Evolutionary conservation across 1,284 basidiomycete species (phyloP).

Genomic region (Tylopilus sp.): DNA sequence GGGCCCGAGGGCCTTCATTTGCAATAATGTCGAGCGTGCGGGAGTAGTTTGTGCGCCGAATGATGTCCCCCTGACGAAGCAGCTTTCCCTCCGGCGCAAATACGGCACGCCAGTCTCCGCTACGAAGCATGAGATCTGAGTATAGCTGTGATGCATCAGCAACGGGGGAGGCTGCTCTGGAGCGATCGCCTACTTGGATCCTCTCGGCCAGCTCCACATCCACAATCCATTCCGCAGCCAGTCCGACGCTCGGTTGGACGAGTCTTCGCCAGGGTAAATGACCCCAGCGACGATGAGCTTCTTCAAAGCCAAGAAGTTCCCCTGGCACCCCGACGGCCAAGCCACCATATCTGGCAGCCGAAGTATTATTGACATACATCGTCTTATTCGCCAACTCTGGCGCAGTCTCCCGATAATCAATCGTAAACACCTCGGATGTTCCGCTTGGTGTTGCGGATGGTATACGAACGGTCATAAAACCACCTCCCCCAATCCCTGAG

Average conservation of each 20-base stretch:
- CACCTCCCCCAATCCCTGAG: conserved; percentile 87
- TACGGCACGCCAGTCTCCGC: conserved; percentile 73
- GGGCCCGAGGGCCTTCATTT: conserved; percentile 63
- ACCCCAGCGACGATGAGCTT: conserved; percentile 79
- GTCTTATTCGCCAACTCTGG: conserved; percentile 66
- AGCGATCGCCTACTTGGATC: conserved; percentile 53
- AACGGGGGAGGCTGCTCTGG: conserved; percentile 6
- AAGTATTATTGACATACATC: conserved; percentile 66
- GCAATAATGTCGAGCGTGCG: conserved; percentile 66
- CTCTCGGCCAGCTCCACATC: conserved; percentile 70
- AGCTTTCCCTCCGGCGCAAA: conserved; percentile 79
- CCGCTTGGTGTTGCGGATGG: conserved; percentile 47
- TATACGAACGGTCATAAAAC: conserved; percentile 86
- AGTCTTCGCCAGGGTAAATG: conserved; percentile 73
- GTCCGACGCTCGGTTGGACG: conserved; percentile 68
- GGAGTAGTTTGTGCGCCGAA: conserved; percentile 67
- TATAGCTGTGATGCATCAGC: conserved; percentile 39
- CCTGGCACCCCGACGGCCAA: conserved; percentile 83
- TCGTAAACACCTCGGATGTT: conserved; percentile 62
- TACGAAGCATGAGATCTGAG: conserved; percentile 64
- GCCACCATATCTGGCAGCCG: conserved; percentile 66
- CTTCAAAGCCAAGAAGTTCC: conserved; percentile 80
- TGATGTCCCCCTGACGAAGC: conserved; percentile 70
- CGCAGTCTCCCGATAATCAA: conserved; percentile 89
- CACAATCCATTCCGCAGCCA: conserved; percentile 79